Conservation (phyloP, 1,284 basidiomycete species). For the Wolfiporia cocos region DNA sequence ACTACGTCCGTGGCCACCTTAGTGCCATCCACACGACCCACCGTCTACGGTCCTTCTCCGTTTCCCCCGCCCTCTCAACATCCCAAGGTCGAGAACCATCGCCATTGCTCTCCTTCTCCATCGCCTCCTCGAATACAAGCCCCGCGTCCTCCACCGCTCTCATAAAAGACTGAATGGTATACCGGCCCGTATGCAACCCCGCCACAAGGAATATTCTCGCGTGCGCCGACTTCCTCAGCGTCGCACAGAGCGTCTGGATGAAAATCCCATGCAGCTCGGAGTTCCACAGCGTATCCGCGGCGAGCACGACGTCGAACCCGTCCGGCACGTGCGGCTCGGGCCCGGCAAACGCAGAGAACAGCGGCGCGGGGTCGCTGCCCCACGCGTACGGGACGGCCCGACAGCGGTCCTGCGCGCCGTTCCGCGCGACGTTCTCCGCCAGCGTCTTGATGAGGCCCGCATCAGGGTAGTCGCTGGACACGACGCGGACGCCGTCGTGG, state of each 20-base stretch:
- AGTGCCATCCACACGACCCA: slow-evolving; percentile 68
- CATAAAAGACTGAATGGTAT: slow-evolving; percentile 59
- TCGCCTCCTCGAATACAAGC: slow-evolving; percentile 39
- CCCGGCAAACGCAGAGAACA: slow-evolving; percentile 18
- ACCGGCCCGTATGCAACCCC: slow-evolving; percentile 69
- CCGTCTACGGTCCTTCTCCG: slow-evolving; percentile 54
- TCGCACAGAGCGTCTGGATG: slow-evolving; percentile 41
- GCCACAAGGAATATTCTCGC: slow-evolving; percentile 58
- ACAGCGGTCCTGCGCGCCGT: slow-evolving; percentile 41
- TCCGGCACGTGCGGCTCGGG: neutral
- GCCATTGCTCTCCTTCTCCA: slow-evolving; percentile 43
- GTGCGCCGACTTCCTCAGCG: slow-evolving; percentile 34
- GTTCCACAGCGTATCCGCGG: slow-evolving; percentile 76
- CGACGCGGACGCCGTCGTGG: slow-evolving; percentile 36
- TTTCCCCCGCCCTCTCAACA: slow-evolving; percentile 44
- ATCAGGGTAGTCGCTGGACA: slow-evolving; percentile 68
- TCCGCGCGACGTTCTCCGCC: slow-evolving; percentile 47
- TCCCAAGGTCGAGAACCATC: slow-evolving; percentile 41
- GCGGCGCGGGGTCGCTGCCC: slow-evolving; percentile 44
- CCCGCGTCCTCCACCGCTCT: slow-evolving; percentile 29
- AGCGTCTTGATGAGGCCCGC: slow-evolving; percentile 51
- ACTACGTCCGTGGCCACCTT: slow-evolving; percentile 38
- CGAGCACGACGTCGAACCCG: slow-evolving; percentile 59
- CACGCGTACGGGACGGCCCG: slow-evolving; percentile 50
- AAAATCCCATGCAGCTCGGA: slow-evolving; percentile 48